phyloP scores from a whole-genome alignment of 164 flowering plant species.

The Tinospora cordifolia region DNA sequence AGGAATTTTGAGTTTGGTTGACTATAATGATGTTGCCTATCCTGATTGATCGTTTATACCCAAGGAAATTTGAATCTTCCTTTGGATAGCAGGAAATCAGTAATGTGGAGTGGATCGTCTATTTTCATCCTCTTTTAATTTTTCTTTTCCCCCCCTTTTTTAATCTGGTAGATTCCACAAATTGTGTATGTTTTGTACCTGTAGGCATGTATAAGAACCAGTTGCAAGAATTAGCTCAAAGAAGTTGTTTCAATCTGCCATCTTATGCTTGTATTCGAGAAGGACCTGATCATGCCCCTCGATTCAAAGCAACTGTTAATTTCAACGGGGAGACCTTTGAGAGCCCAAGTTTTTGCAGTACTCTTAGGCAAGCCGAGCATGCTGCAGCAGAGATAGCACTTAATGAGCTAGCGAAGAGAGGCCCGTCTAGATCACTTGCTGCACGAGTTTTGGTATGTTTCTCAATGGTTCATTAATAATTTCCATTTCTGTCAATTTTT shows the following conservation, averaged over 20 bases:
- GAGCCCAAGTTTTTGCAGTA: slow-evolving; percentile 50
- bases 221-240: slow-evolving; percentile 62
- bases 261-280: slow-evolving; percentile 58
- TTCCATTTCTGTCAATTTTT: neutral
- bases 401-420: slow-evolving; percentile 38
- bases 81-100: neutral
- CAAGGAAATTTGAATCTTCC: neutral
- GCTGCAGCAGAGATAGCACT: slow-evolving; percentile 63
- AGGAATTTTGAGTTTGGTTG: too few relatives aligned
- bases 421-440: slow-evolving; percentile 50
- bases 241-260: slow-evolving; percentile 62
- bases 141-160: neutral
- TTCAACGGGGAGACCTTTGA: slow-evolving; percentile 63
- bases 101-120: too few relatives aligned
- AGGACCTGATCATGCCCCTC: slow-evolving; percentile 76
- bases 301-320: slow-evolving; percentile 57
- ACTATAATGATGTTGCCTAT: too few relatives aligned
- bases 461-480: too few relatives aligned
- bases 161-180: neutral
- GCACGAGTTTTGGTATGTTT: slow-evolving; percentile 46
- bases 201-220: slow-evolving; percentile 58
- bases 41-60: neutral
- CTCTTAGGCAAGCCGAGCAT: slow-evolving; percentile 60
- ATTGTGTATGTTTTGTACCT: slow-evolving; percentile 1
- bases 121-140: neutral